These are phyloP conservation scores for Diaporthe humulicola DNA, from an alignment of 2,329 filamentous ascomycete species.

Conservation along the genomic window DNA sequence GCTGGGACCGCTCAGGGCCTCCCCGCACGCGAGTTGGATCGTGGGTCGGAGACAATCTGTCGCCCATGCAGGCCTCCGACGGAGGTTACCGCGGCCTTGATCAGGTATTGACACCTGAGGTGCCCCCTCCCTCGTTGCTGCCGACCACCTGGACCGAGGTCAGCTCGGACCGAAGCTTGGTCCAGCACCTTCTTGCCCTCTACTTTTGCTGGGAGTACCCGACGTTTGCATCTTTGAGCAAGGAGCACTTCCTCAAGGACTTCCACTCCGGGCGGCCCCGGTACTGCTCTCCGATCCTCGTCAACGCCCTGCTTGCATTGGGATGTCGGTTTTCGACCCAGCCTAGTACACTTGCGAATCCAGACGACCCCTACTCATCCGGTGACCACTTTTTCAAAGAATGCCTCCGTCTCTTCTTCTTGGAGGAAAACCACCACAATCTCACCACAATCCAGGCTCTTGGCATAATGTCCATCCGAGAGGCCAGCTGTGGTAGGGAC, in stretches of 20 bases:
- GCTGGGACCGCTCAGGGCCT: conserved; percentile 58
- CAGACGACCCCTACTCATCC: conserved; percentile 72
- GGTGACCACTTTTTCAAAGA: conserved; percentile 84
- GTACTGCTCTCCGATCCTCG: conserved; percentile 76
- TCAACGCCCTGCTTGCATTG: conserved; percentile 75
- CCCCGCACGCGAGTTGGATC: conserved; percentile 62
- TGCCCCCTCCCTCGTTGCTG: conserved; percentile 58
- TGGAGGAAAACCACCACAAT: conserved; percentile 69
- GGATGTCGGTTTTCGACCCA: conserved; percentile 78
- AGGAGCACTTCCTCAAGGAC: conserved; percentile 78
- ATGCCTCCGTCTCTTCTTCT: conserved; percentile 70
- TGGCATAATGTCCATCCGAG: conserved; percentile 81
- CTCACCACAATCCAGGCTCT: conserved; percentile 82
- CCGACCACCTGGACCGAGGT: conserved; percentile 71
- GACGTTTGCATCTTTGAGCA: conserved; percentile 79
- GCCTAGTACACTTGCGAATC: conserved; percentile 72
- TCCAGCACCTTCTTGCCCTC: conserved; percentile 73
- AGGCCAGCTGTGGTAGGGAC: conserved; percentile 79
- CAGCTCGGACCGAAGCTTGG: conserved; percentile 68
- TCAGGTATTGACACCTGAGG: conserved; percentile 62
- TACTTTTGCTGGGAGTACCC: conserved; percentile 85
- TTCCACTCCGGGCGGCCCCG: conserved; percentile 71
- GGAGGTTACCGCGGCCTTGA: conserved; percentile 57
- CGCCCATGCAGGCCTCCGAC: conserved; percentile 27
- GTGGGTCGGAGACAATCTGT: conserved; percentile 58